Conservation (phyloP, 176 grass and related monocot genomes). For the Aegilops speltoides region DNA sequence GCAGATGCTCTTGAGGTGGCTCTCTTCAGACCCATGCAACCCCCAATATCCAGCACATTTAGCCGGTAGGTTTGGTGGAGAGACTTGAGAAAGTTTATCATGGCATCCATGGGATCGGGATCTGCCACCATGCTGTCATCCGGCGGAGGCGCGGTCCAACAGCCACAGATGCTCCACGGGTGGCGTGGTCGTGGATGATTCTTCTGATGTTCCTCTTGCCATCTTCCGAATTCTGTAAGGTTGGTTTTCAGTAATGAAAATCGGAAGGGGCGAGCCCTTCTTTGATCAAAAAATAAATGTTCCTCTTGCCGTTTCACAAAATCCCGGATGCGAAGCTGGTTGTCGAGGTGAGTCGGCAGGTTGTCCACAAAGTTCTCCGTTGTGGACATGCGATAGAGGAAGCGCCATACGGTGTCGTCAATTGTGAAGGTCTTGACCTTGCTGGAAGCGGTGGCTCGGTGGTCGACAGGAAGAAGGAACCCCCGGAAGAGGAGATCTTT, state of each 20-base stretch:
- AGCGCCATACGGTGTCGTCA: fast-evolving
- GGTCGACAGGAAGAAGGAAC: not conserved
- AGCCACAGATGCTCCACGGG: not conserved
- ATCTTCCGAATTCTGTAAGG: too few relatives aligned
- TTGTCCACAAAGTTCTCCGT: not conserved
- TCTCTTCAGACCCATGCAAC: not conserved
- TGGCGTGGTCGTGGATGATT: not conserved
- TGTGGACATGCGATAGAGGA: not conserved
- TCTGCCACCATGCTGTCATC: too few relatives aligned
- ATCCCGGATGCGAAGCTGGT: not conserved
- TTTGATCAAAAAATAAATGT: too few relatives aligned
- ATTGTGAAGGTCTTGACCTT: not conserved
- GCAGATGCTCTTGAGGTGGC: not conserved
- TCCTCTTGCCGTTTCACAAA: not conserved
- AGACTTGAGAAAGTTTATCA: not conserved
- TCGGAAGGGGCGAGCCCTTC: too few relatives aligned
- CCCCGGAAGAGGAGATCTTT: not conserved
- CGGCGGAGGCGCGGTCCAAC: too few relatives aligned
- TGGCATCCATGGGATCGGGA: not conserved
- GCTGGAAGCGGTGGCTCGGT: fast-evolving
- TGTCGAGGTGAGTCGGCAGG: not conserved
- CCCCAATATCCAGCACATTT: constrained; percentile 24
- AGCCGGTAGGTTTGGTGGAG: not conserved
- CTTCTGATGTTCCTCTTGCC: not conserved
- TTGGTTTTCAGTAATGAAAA: too few relatives aligned